phyloP scores from a whole-genome alignment of 2,329 filamentous ascomycete species.

The Grosmannia serpens region DNA sequence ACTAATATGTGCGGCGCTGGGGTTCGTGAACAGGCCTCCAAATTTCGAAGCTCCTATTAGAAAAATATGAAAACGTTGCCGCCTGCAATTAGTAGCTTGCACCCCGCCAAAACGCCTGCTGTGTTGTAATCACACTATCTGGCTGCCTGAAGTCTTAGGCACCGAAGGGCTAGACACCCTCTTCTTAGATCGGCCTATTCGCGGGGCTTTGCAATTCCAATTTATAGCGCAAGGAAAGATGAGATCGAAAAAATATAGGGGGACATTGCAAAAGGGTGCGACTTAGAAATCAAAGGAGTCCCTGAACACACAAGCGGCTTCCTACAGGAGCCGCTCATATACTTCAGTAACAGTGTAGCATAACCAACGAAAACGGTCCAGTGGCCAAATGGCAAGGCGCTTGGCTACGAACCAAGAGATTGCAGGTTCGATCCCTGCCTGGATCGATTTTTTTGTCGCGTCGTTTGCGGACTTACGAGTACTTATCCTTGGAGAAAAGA shows the following conservation, averaged over 20 bases:
- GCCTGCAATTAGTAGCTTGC: not conserved
- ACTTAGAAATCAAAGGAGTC: too few species aligned
- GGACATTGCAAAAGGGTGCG: too few species aligned
- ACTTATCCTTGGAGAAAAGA: too few species aligned
- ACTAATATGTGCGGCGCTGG: not conserved
- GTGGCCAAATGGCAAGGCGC: constrained; percentile 23
- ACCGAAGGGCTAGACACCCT: not conserved
- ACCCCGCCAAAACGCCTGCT: not conserved
- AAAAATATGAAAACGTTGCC: not conserved
- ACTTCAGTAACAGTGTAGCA: not conserved
- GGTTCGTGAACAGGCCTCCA: not conserved
- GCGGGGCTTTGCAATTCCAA: too few species aligned
- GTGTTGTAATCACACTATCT: not conserved
- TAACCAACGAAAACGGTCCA: constrained; percentile 9
- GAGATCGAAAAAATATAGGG: not conserved
- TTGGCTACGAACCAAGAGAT: constrained; percentile 27
- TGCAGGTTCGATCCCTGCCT: constrained; percentile 25
- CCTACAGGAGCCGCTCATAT: not conserved
- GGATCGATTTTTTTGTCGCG: constrained; percentile 8
- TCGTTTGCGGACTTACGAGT: too few species aligned
- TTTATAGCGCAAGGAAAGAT: not conserved
- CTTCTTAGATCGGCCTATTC: not conserved
- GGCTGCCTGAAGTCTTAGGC: not conserved
- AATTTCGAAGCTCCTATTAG: not conserved
- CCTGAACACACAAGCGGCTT: not conserved